phyloP scores from a whole-genome alignment of 2,329 filamentous ascomycete genomes.

The Colletotrichum shisoi region DNA sequence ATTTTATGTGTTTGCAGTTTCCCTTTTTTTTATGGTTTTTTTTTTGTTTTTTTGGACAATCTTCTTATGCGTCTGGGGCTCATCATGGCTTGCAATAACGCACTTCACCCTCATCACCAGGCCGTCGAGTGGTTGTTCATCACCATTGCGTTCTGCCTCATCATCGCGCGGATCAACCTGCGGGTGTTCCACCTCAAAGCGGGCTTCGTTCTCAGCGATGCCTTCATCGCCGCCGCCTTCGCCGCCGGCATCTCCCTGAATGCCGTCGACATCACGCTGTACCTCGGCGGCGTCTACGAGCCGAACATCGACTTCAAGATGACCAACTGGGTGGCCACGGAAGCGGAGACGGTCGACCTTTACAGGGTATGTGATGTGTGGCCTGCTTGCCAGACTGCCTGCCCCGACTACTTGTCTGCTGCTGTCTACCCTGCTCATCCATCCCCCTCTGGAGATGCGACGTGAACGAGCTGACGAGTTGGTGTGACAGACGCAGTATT shows the following conservation, averaged over 20 bases:
- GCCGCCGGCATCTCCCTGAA: background rate
- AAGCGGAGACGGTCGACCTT: background rate
- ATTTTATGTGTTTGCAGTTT: background rate
- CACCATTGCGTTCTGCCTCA: background rate
- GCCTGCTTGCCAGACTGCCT: no score
- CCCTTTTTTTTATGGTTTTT: no score
- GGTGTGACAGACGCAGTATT: background rate
- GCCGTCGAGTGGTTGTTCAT: slow-evolving; percentile 3
- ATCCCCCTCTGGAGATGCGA: background rate
- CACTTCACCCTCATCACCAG: background rate
- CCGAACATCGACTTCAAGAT: background rate
- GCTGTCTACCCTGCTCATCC: background rate
- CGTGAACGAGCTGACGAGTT: background rate
- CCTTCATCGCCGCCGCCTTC: slow-evolving; percentile 3
- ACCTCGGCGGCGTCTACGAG: background rate
- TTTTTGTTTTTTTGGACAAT: no score
- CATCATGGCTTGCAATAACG: background rate
- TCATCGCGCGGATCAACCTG: background rate
- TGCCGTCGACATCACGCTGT: background rate
- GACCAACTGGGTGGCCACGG: background rate
- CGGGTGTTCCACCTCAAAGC: background rate
- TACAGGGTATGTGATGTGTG: background rate
- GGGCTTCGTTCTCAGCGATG: background rate
- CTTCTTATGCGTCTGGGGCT: no score
- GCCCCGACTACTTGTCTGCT: no score